Evolutionary conservation across 139 green algal genomes (phyloP).

Genomic region (Chlamydomonas sp.): DNA sequence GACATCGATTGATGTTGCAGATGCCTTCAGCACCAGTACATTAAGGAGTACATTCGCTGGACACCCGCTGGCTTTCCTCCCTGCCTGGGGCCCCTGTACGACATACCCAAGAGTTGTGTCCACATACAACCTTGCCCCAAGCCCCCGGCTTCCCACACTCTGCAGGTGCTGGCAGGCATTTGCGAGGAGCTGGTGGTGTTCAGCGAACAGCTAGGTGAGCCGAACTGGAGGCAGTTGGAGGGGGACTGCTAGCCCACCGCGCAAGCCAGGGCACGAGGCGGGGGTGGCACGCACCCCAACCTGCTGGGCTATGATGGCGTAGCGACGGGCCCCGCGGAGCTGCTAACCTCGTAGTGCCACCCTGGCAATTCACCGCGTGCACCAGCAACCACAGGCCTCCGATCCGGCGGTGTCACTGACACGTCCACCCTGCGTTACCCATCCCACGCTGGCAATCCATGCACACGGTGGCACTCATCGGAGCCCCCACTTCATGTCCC

Average conservation of each 20-base stretch:
- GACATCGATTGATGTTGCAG: too few species aligned
- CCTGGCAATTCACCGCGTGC: too few species aligned
- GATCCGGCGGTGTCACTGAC: too few species aligned
- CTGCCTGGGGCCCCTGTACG: neutral
- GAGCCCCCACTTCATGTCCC: neutral
- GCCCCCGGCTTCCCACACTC: neutral
- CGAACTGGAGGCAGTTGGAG: neutral
- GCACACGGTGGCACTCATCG: neutral
- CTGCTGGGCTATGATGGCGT: too few species aligned
- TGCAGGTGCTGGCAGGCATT: conserved; percentile 31
- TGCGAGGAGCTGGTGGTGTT: conserved; percentile 43
- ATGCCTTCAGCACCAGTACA: too few species aligned
- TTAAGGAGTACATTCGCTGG: neutral
- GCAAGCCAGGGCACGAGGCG: neutral
- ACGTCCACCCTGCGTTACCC: too few species aligned
- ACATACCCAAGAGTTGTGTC: neutral
- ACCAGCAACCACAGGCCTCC: too few species aligned
- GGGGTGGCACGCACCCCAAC: too few species aligned
- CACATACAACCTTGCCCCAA: neutral
- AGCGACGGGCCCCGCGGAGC: too few species aligned
- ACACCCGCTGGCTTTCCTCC: neutral
- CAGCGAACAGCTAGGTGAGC: conserved; percentile 26
- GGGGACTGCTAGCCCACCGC: neutral
- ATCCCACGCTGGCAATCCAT: neutral
- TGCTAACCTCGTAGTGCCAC: too few species aligned